A percentile compares a stretch with the other conserved stretches of the same genome.
Conservation (phyloP, 176 grass and related monocot genomes). For the Triticum dicoccoides region DNA sequence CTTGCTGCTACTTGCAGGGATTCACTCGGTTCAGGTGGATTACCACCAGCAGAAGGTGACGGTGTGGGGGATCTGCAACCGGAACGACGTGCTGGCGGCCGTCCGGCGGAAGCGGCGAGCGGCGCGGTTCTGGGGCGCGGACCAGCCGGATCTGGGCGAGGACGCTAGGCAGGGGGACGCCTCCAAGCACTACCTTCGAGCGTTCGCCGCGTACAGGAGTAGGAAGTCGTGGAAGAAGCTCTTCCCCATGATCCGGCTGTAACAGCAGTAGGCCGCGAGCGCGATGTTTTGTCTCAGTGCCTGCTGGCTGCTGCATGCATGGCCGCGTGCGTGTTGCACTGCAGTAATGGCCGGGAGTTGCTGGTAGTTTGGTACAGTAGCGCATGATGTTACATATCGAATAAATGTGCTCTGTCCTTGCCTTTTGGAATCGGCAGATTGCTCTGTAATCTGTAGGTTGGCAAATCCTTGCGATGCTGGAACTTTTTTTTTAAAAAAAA, state of each 20-base stretch:
- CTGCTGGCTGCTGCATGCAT: neutral
- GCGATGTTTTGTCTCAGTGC: neutral
- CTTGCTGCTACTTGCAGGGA: conserved; percentile 42
- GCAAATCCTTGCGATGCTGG: too few species aligned
- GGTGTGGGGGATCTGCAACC: conserved; percentile 89
- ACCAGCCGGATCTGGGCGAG: neutral
- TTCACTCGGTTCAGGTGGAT: conserved; percentile 78
- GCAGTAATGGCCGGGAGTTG: neutral
- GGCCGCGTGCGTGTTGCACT: neutral
- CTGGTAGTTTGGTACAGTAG: conserved; percentile 9
- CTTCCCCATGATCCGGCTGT: conserved; percentile 57
- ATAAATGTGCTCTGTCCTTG: conserved; percentile 23
- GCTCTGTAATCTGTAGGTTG: neutral
- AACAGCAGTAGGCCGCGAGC: neutral
- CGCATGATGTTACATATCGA: conserved; percentile 22
- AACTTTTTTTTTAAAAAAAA: too few species aligned
- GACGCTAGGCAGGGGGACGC: conserved; percentile 22
- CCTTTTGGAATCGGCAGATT: neutral
- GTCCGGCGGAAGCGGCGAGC: conserved; percentile 74
- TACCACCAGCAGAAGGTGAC: conserved; percentile 89
- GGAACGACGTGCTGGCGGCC: conserved; percentile 66
- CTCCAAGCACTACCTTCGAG: conserved; percentile 43
- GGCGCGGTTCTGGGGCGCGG: conserved; percentile 57
- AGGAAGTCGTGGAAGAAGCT: conserved; percentile 90
- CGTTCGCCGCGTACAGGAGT: conserved; percentile 46